Conservation (phyloP, 106 monocot genomes). For the Posidonia australis region DNA sequence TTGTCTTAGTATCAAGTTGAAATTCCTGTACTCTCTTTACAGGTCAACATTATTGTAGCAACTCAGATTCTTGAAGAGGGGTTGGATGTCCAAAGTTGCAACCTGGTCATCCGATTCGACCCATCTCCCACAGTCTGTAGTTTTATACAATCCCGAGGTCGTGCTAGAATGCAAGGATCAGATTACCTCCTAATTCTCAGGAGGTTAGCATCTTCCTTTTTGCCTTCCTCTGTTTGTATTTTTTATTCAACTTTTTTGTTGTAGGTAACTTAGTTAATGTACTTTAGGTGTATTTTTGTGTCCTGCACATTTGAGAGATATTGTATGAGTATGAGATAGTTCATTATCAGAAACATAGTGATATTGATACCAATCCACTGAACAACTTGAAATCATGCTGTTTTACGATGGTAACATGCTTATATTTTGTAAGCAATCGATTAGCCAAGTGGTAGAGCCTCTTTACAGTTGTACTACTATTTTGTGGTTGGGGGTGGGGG, state of each 20-base stretch:
- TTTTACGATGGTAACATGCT: too few species aligned
- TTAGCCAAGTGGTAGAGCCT: too few species aligned
- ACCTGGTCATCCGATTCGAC: conserved; percentile 64
- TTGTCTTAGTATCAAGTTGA: background rate
- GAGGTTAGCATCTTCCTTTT: conserved; percentile 9
- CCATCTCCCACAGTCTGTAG: conserved; percentile 44
- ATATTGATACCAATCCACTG: too few species aligned
- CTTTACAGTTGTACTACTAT: too few species aligned
- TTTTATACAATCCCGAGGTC: conserved; percentile 72
- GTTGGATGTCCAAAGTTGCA: conserved; percentile 65
- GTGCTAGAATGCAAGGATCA: conserved; percentile 55
- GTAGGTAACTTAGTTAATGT: background rate
- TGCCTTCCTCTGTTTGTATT: background rate
- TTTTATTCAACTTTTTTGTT: background rate
- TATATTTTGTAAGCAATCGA: too few species aligned
- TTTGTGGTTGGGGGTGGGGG: too few species aligned
- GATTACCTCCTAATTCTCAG: conserved; percentile 43
- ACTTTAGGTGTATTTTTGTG: background rate
- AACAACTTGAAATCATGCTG: too few species aligned
- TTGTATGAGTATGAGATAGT: too few species aligned
- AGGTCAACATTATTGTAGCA: conserved; percentile 62
- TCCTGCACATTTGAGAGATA: too few species aligned
- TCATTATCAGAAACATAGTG: too few species aligned
- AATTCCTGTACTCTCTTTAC: background rate
- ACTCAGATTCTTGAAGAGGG: conserved; percentile 78